Evolutionary conservation across 1,284 basidiomycete genomes (phyloP).

Genomic region (Cryptococcus sp.): DNA sequence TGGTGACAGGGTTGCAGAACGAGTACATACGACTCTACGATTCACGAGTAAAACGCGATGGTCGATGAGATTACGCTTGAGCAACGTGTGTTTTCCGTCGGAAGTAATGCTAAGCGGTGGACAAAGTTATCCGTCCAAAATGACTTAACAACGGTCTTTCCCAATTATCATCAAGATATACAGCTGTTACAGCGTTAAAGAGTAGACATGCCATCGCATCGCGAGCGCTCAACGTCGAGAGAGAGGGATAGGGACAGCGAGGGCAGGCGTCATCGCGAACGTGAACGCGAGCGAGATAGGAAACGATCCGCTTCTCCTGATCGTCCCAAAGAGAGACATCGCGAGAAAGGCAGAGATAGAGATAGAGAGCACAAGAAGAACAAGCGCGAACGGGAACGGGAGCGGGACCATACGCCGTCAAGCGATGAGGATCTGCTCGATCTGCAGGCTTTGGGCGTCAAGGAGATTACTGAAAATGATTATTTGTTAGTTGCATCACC

Average conservation of each 20-base stretch:
- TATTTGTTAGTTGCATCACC: constrained; percentile 43
- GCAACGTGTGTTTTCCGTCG: too few relatives aligned
- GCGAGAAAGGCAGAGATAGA: constrained; percentile 1
- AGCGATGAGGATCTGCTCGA: constrained; percentile 40
- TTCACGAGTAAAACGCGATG: too few relatives aligned
- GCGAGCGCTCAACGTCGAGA: constrained; percentile 10
- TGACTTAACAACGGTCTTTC: too few relatives aligned
- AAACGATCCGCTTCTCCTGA: constrained; percentile 2
- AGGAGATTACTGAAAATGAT: constrained; percentile 45
- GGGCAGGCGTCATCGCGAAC: too few relatives aligned
- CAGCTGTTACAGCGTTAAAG: not conserved
- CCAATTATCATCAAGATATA: too few relatives aligned
- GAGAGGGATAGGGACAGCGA: constrained; percentile 8
- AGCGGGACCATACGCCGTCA: constrained; percentile 6
- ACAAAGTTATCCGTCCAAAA: too few relatives aligned
- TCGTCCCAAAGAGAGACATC: not conserved
- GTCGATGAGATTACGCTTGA: too few relatives aligned
- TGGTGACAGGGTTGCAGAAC: too few relatives aligned
- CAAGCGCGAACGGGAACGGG: constrained; percentile 3
- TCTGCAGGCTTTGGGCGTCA: constrained; percentile 40
- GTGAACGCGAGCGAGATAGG: not conserved
- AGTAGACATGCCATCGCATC: not conserved
- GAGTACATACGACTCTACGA: too few relatives aligned
- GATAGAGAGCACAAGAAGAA: constrained; percentile 5
- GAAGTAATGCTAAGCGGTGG: too few relatives aligned